Base-by-base conservation (phyloP, 2,329 filamentous ascomycete species). In the Claviceps quebecensis region DNA sequence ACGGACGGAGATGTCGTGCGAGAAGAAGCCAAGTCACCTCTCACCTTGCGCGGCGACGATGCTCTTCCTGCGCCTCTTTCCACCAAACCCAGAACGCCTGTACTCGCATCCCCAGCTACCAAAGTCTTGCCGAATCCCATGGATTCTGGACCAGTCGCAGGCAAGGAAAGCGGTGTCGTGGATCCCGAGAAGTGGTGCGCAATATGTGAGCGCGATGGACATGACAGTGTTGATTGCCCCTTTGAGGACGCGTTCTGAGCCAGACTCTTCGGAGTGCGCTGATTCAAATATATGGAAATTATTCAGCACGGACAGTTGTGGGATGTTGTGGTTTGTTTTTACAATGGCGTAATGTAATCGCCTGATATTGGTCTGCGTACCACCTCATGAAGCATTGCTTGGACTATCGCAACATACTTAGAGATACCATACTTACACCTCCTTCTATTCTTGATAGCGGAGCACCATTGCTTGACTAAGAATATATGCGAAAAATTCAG, bases 131-230 rank as follows among this genome's bases (percentile, higher is more conserved):
- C 80, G 4, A 83, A 81, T 60, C 77, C 75, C 7, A 78, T 80
- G 72, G 81, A 82, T 50, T 75, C 74, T 50, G 81, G 80, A 2
- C 83, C 86, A 2, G 77, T 87, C 23, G 84, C 86, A 4, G 87
- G 87, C 49, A 91, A 88, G 70, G 80, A 84, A 57, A 88, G 82
- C 51, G 85, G 86, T 1, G 71, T 87, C 46, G 75, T 91, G 57
- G 88, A 97, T 61, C 80, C 83, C 51, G 79, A 84, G 55, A 96
- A 95, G 70, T 98, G 93, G 93, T 98, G 93, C 68, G 93, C 93
- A 16, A 74, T 97, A 45, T 98, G 93, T 65, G 93, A 98, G 72
- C 81, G 87, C 55, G 93, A 98, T 62, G 93, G 93, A 14, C 93
- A 98, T 65, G 87, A 96, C 67, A 96, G 91, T 62, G 90, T 95